A percentile compares a stretch with the other conserved stretches of the same genome.
phyloP scores from a whole-genome alignment of 495 filamentous ascomycete species.

The Hypomontagnella submonticulosa region DNA sequence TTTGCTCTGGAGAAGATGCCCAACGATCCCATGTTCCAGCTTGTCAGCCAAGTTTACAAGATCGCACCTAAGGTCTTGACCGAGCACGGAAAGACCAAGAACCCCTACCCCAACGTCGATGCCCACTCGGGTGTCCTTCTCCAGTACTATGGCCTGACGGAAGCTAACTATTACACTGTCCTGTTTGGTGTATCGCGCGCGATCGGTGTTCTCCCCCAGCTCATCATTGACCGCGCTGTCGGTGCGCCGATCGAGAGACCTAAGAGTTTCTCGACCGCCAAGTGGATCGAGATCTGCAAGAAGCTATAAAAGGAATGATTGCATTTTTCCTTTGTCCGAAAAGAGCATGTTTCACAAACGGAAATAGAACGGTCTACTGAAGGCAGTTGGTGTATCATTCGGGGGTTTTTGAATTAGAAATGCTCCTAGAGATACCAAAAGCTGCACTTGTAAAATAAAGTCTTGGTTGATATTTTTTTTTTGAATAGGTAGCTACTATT shows the following conservation, averaged over 20 bases:
- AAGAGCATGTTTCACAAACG: conserved; percentile 54
- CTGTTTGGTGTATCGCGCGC: conserved; percentile 98
- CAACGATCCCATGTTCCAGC: conserved; percentile 98
- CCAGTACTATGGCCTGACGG: conserved; percentile 98
- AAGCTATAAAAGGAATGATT: conserved; percentile 75
- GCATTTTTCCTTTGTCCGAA: conserved; percentile 44
- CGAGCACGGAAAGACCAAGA: conserved; percentile 99
- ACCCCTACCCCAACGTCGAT: conserved; percentile 64
- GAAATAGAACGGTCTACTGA: conserved; percentile 45
- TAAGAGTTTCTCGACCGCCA: conserved; percentile 97
- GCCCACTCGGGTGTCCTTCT: conserved; percentile 96
- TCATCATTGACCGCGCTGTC: conserved; percentile 99
- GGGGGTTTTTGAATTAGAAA: conserved; percentile 48
- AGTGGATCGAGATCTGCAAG: conserved; percentile 89
- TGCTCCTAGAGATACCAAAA: conserved; percentile 50
- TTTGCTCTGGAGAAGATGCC: conserved; percentile 91
- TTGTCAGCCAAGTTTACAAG: conserved; percentile 99
- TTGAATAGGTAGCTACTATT: conserved; percentile 40
- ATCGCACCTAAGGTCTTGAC: conserved; percentile 97
- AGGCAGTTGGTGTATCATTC: conserved; percentile 43
- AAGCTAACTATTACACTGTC: conserved; percentile 99
- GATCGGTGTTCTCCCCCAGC: conserved; percentile 96
- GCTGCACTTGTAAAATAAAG: conserved; percentile 51
- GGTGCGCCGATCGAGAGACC: conserved; percentile 86
- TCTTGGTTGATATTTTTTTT: conserved; percentile 39